phyloP scores from a whole-genome alignment of 1,284 basidiomycete species.

The Abortiporus biennis region DNA sequence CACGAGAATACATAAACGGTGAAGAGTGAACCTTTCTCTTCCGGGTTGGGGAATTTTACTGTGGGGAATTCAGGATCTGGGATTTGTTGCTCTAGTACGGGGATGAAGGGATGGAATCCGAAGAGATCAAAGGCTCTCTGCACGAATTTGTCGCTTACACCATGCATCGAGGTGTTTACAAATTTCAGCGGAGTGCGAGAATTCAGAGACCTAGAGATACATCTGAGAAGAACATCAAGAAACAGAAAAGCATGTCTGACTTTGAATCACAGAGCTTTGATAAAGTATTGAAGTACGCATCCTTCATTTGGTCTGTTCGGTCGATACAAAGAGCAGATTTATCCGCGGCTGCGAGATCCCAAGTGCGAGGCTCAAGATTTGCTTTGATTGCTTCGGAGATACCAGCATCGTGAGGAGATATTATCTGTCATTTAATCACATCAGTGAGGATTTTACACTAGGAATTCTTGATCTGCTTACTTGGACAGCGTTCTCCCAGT shows the following conservation, averaged over 20 bases:
- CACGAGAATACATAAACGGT: background rate
- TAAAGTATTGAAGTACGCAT: slow-evolving; percentile 53
- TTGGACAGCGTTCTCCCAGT: slow-evolving; percentile 83
- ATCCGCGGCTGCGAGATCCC: slow-evolving; percentile 32
- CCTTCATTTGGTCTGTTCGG: slow-evolving; percentile 50
- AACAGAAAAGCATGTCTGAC: slow-evolving; percentile 15
- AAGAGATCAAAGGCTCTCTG: slow-evolving; percentile 49
- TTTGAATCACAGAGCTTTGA: slow-evolving; percentile 31
- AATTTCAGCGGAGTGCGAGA: slow-evolving; percentile 28
- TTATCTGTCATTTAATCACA: too few relatives aligned
- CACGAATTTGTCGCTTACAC: slow-evolving; percentile 68
- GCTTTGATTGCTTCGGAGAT: slow-evolving; percentile 61
- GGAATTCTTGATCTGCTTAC: too few relatives aligned
- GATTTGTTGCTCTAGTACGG: slow-evolving; percentile 55
- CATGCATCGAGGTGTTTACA: slow-evolving; percentile 86
- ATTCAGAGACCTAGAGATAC: slow-evolving; percentile 26
- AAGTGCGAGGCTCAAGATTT: slow-evolving; percentile 53
- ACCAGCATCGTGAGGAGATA: slow-evolving; percentile 71
- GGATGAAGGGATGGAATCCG: slow-evolving; percentile 51
- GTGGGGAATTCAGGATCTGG: slow-evolving; percentile 84
- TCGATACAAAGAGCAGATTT: slow-evolving; percentile 45
- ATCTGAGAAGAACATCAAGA: background rate
- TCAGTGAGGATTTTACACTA: too few relatives aligned
- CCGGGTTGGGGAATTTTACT: slow-evolving; percentile 80
- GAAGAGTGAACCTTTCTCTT: slow-evolving; percentile 66